These are phyloP conservation scores for Rhodomyrtus psidioides DNA, from an alignment of 441 rosid species.

Conservation along the genomic window DNA sequence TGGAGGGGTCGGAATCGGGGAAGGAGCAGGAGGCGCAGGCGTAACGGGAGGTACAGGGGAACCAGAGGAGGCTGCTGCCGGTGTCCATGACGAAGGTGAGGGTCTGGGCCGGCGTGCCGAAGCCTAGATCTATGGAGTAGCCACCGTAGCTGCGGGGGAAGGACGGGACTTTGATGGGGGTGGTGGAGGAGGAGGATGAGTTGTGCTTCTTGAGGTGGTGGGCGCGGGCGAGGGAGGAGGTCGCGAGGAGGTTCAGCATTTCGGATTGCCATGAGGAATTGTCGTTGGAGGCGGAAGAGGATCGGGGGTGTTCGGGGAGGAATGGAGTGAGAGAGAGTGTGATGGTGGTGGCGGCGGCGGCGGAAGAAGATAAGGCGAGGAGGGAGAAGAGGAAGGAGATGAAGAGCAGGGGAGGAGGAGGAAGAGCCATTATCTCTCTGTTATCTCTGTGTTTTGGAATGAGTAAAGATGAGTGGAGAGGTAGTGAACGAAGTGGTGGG, in stretches of 20 bases:
- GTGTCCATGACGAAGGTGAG: slow-evolving; percentile 55
- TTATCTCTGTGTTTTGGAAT: neutral
- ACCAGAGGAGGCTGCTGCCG: slow-evolving; percentile 83
- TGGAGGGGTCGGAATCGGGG: slow-evolving; percentile 29
- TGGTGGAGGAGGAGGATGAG: slow-evolving; percentile 16
- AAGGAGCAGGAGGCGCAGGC: slow-evolving; percentile 51
- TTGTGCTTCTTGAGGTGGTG: slow-evolving; percentile 43
- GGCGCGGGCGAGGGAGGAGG: slow-evolving; percentile 55
- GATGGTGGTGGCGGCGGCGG: slow-evolving; percentile 22
- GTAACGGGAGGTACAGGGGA: slow-evolving; percentile 77
- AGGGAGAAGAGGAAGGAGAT: neutral
- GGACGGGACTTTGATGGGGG: slow-evolving; percentile 16
- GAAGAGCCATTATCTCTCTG: neutral
- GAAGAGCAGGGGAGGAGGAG: neutral
- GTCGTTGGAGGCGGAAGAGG: slow-evolving; percentile 1
- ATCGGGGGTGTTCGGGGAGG: slow-evolving; percentile 3
- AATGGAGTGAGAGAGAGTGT: slow-evolving; percentile 33
- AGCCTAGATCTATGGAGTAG: slow-evolving; percentile 58
- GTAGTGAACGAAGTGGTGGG: neutral
- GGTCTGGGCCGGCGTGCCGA: slow-evolving; percentile 75
- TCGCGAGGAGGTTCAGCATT: slow-evolving; percentile 40
- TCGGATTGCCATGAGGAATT: slow-evolving; percentile 20
- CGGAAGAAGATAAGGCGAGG: neutral
- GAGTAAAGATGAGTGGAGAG: neutral
- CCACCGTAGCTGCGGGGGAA: slow-evolving; percentile 66